Base-by-base conservation (phyloP, 805 yeast species). In the Candida krabiensis region DNA sequence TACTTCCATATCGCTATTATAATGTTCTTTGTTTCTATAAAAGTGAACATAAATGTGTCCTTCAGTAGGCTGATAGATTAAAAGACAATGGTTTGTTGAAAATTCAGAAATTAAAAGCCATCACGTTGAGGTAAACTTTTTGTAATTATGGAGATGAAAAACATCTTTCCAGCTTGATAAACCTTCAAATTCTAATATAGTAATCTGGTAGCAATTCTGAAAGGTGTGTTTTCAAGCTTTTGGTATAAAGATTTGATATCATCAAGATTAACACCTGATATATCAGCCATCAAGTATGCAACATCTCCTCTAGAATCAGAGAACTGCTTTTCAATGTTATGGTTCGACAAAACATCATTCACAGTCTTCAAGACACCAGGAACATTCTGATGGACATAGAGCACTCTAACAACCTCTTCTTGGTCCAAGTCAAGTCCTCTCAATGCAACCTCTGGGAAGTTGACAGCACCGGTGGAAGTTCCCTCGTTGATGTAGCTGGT, bases 321-420 rank as follows among this genome's bases (percentile, higher is more conserved):
- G 70, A 81, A 93, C 73, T 93, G 99, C 69, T 93, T 91, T 69
- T 90, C 97, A 66, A 93, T 93, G 69, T 93, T 93, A 75, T 93
- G 90, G 63, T 82, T 82, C 41, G 95, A 85, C 66, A 93, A 79
- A 54, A 93, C 87, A 72, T 91, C 91, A 75, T 93, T 93, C 58
- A 93, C 99, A 28, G 96, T 88, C 65, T 88, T 86, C 77, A 93
- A 77, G 40, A 93, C 99, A 80, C 99, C 99, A 19, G 99, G 99
- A 55, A 93, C 96, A 68, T 93, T 93, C 69, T 86, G 93, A 71
- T 93, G 99, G 58, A 90, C 86, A 69, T 93, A 93, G 56, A 93
- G 74, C 28, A 93, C 96, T 71, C 99, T 86, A 51, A 90, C 97
- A 39, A 83, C 77, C 62, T 84, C 77, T 61, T 85, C 83, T 65